Evolutionary conservation across 139 green algal species (phyloP).

Genomic region (Haematococcus lacustris): DNA sequence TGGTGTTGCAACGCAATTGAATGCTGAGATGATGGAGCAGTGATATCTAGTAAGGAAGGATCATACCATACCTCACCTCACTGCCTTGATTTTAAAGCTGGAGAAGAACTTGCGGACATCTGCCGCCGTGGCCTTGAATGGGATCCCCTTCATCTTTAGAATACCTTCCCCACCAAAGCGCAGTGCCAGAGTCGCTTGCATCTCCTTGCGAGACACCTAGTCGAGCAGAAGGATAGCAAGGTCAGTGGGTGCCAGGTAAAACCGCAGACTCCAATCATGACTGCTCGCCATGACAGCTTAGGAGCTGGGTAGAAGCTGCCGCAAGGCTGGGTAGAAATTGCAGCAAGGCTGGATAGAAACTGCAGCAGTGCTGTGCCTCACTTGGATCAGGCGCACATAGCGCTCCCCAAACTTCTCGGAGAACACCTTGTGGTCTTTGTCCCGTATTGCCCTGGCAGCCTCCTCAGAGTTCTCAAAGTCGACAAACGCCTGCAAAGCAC

Average conservation of each 20-base stretch:
- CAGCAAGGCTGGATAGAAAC: no score
- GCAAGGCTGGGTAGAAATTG: no score
- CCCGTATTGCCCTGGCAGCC: constrained; percentile 41
- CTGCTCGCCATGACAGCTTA: no score
- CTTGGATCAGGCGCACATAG: constrained; percentile 53
- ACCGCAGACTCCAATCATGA: no score
- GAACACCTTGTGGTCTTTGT: constrained; percentile 59
- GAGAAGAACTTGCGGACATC: constrained; percentile 55
- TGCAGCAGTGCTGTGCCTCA: constrained; percentile 20
- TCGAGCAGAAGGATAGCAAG: constrained; percentile 3
- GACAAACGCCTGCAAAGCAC: constrained; percentile 50
- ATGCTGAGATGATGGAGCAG: no score
- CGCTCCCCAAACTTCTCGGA: constrained; percentile 54
- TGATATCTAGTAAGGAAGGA: no score
- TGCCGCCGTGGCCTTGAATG: constrained; percentile 42
- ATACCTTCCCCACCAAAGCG: constrained; percentile 61
- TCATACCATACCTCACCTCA: constrained; percentile 46
- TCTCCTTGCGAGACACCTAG: constrained; percentile 57
- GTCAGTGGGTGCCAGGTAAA: no score
- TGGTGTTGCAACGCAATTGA: no score
- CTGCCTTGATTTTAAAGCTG: constrained; percentile 45
- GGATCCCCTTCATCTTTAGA: constrained; percentile 64
- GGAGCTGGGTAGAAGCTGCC: no score
- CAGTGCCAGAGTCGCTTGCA: constrained; percentile 53
- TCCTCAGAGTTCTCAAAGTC: constrained; percentile 61